These are phyloP conservation scores for Withania somnifera DNA, from an alignment of 305 asterid species.

Conservation along the genomic window DNA sequence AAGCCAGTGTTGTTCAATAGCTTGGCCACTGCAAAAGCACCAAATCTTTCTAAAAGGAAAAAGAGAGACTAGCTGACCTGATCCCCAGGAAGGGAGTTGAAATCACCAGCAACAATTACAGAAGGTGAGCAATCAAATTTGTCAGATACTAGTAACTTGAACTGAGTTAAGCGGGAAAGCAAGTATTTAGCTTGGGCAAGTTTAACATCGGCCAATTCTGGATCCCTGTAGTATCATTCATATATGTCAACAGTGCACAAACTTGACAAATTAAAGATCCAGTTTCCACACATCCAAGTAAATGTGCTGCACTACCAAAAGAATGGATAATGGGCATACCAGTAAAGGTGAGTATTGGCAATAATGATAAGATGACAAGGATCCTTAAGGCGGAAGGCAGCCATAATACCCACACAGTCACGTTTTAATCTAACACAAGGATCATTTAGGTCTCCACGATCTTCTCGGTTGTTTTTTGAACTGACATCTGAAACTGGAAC, in stretches of 20 bases:
- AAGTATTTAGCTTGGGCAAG: constrained; percentile 79
- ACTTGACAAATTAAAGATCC: neutral
- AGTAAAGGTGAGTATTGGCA: constrained; percentile 76
- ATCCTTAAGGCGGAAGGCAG: constrained; percentile 61
- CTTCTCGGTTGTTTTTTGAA: constrained; percentile 22
- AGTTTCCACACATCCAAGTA: no score
- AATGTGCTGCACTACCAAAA: neutral
- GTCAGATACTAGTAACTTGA: constrained; percentile 41
- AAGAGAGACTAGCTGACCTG: constrained; percentile 29
- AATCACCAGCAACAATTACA: constrained; percentile 65
- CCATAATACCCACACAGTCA: constrained; percentile 85
- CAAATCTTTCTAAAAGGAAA: neutral
- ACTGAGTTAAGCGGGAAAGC: constrained; percentile 58
- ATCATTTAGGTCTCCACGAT: constrained; percentile 60
- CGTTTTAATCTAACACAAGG: constrained; percentile 83
- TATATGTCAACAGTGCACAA: neutral
- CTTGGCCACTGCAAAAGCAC: neutral
- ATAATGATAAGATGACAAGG: constrained; percentile 49
- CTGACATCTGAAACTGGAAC: constrained; percentile 22
- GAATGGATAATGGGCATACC: constrained; percentile 30
- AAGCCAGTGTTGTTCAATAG: neutral
- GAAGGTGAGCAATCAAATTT: constrained; percentile 57
- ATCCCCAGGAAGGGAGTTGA: constrained; percentile 80
- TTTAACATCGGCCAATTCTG: constrained; percentile 78
- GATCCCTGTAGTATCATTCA: constrained; percentile 53